These are phyloP conservation scores for Lepraria neglecta DNA, from an alignment of 495 filamentous ascomycete species.

Conservation along the genomic window DNA sequence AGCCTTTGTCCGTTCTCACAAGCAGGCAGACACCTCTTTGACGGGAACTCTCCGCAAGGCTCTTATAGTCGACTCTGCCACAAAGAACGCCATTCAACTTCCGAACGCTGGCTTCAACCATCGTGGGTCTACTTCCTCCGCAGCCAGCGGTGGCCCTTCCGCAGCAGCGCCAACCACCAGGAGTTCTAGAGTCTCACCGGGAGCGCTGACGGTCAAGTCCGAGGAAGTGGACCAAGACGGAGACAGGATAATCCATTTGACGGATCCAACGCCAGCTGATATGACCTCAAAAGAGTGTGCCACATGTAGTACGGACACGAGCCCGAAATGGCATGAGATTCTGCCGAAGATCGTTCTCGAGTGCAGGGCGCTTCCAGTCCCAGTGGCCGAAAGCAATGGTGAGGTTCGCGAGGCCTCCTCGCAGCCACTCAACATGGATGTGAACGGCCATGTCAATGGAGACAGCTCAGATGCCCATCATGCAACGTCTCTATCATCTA, in stretches of 20 bases:
- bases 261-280: constrained; percentile 17
- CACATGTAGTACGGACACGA: constrained; percentile 24
- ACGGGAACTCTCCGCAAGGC: constrained; percentile 92
- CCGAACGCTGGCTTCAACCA: constrained; percentile 26
- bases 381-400: constrained; percentile 1
- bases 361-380: neutral
- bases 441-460: constrained; percentile 11
- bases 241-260: constrained; percentile 28
- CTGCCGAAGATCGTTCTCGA: constrained; percentile 13
- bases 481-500: neutral
- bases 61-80: constrained; percentile 52
- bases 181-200: constrained; percentile 28
- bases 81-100: constrained; percentile 31
- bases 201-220: constrained; percentile 27
- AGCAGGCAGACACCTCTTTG: constrained; percentile 83
- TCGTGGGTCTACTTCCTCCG: constrained; percentile 28
- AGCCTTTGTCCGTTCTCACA: constrained; percentile 78
- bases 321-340: constrained; percentile 28
- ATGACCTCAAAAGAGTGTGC: constrained; percentile 23
- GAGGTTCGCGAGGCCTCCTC: neutral
- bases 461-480: neutral
- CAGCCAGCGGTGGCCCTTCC: constrained; percentile 32
- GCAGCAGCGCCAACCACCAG: constrained; percentile 12
- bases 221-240: constrained; percentile 30
- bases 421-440: neutral